Base-by-base conservation (phyloP, 495 filamentous ascomycete species). In the Hyaloscypha hepaticicola region DNA sequence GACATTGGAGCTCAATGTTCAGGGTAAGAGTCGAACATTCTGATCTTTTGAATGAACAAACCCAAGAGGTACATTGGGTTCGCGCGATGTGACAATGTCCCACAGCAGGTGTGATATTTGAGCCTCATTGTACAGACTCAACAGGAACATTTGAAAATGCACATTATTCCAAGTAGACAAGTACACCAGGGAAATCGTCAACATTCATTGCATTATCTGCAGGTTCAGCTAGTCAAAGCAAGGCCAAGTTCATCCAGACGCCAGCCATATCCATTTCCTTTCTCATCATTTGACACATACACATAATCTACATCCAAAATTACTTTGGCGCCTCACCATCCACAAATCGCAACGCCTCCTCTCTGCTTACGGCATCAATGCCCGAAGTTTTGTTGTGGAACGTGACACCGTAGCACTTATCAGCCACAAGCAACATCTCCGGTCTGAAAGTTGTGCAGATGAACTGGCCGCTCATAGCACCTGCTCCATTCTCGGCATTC, bases 361-460 rank as follows among this genome's bases (percentile, higher is more conserved):
- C 90, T 63, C 87, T 83, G 66, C 85, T 88, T 34, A 96, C 93
- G 34, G 92, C 91, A 74, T 96, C 91, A 65, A 98, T 93, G 21
- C 87, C 89, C 76, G 89, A 93, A 64, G 91, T 95, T 84, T 97
- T 97, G 71, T 94, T 92, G 58, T 87, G 84, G 79, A 97, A 98
- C 60, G 90, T 87, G 27, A 99, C 95, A 56, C 96, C 96, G 72
- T 99, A 99, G 77, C 93, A 96, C 78, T 97, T 96, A 77, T 97
- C 92, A 22, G 96, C 96, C 38, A 98, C 92, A 57, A 88, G 84
- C 64, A 99, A 81, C 82, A 99, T 96, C 77, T 99, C 95, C 21
- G 96, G 96, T 33, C 95, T 84, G 87, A 99, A 99, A 5, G 95
- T 99, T 4, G 95, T 99, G 80, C 82, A 85, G 74, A 93, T 93